These are phyloP conservation scores for Emydomyces testavorans DNA, from an alignment of 2,329 filamentous ascomycete species.

Conservation along the genomic window DNA sequence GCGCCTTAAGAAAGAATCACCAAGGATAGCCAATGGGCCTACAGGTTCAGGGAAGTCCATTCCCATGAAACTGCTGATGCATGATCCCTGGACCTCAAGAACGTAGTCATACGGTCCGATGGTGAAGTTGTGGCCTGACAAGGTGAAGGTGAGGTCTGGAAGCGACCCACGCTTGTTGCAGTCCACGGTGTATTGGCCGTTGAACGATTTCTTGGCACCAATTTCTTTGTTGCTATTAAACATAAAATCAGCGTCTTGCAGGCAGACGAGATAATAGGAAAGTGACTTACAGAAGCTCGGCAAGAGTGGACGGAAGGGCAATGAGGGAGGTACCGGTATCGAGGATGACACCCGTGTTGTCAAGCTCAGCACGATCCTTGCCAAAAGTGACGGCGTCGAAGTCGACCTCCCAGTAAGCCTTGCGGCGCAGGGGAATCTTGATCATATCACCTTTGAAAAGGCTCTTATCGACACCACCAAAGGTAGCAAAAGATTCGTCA, in stretches of 20 bases:
- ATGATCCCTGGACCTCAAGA: constrained; percentile 85
- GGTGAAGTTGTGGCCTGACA: constrained; percentile 85
- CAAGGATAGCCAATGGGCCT: constrained; percentile 87
- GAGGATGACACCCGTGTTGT: constrained; percentile 89
- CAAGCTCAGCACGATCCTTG: constrained; percentile 72
- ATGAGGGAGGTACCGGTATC: constrained; percentile 98
- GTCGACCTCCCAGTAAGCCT: constrained; percentile 99
- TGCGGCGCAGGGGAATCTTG: constrained; percentile 88
- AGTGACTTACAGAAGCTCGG: constrained; percentile 63
- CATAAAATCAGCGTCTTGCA: constrained; percentile 1
- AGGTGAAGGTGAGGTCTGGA: constrained; percentile 82
- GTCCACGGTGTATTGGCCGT: constrained; percentile 91
- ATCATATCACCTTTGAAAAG: constrained; percentile 79
- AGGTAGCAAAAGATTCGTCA: constrained; percentile 72
- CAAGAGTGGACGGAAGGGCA: constrained; percentile 78
- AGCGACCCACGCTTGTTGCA: constrained; percentile 72
- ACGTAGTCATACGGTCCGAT: constrained; percentile 88
- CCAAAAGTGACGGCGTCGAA: constrained; percentile 86
- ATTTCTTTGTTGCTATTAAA: constrained; percentile 72
- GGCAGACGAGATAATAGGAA: neutral
- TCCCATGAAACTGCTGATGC: constrained; percentile 95
- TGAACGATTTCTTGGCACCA: constrained; percentile 93
- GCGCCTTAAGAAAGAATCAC: constrained; percentile 48
- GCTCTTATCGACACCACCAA: constrained; percentile 74
- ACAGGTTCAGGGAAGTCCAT: constrained; percentile 82